These are phyloP conservation scores for Coemansia guatemalensis DNA, from an alignment of 192 early-diverging fungal species.

Conservation along the genomic window DNA sequence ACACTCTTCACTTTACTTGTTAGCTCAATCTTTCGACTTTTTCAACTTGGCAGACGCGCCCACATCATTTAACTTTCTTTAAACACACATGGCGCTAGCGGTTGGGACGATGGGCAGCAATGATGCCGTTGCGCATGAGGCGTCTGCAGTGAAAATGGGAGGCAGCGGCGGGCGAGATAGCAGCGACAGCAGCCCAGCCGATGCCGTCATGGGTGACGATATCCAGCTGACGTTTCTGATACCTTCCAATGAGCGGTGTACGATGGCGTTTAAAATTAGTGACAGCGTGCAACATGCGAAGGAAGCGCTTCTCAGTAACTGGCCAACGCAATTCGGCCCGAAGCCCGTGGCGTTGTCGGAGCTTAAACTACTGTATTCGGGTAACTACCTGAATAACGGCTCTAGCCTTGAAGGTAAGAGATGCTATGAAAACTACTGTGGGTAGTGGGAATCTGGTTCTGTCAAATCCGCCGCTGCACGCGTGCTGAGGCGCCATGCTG, in stretches of 20 bases:
- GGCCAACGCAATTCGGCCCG: slow-evolving; percentile 41
- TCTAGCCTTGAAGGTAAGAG: slow-evolving; percentile 31
- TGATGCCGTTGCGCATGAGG: neutral
- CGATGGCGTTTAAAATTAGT: slow-evolving; percentile 17
- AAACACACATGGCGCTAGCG: too few species aligned
- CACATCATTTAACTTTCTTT: too few species aligned
- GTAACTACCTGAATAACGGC: slow-evolving; percentile 44
- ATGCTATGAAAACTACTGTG: neutral
- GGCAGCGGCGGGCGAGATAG: slow-evolving; percentile 11
- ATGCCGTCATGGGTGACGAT: slow-evolving; percentile 11
- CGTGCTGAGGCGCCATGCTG: too few species aligned
- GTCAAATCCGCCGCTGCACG: too few species aligned
- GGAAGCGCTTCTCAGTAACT: slow-evolving; percentile 31
- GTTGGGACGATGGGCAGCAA: too few species aligned
- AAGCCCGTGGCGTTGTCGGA: slow-evolving; percentile 29
- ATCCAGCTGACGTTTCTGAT: slow-evolving; percentile 37
- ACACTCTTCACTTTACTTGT: too few species aligned
- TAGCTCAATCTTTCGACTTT: too few species aligned
- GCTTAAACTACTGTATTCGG: slow-evolving; percentile 40
- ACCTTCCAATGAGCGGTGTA: slow-evolving; percentile 30
- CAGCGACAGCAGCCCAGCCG: slow-evolving; percentile 15
- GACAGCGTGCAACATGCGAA: slow-evolving; percentile 40
- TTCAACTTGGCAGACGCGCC: too few species aligned
- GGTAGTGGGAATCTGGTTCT: neutral
- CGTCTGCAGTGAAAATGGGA: too few species aligned